A percentile compares a stretch with the other conserved stretches of the same genome.
phyloP scores from a whole-genome alignment of 352 stramenopile species.

The Pythium dissotocum region DNA sequence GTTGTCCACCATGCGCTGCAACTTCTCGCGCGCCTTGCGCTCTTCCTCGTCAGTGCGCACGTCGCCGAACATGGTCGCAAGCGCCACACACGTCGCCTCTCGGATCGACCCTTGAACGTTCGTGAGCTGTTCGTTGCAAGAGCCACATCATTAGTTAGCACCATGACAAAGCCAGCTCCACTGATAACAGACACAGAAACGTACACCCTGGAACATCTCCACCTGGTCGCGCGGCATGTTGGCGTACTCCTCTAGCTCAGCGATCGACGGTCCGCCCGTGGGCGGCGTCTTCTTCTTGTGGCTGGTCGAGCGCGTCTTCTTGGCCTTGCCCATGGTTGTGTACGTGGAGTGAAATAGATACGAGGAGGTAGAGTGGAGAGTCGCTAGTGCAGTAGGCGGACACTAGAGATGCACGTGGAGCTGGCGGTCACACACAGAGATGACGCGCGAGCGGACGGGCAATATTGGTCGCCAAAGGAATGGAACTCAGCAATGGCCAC shows the following conservation, averaged over 20 bases:
- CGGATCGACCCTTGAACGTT: constrained; percentile 80
- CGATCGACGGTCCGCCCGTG: constrained; percentile 52
- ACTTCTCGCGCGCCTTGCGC: constrained; percentile 53
- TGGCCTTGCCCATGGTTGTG: constrained; percentile 80
- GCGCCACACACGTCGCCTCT: constrained; percentile 82
- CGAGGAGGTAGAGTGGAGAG: neutral
- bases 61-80: constrained; percentile 85
- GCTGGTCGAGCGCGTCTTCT: constrained; percentile 83
- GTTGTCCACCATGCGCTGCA: constrained; percentile 76
- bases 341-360: constrained; percentile 5
- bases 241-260: constrained; percentile 57
- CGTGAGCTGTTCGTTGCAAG: constrained; percentile 40
- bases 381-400: neutral
- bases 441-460: neutral
- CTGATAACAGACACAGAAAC: neutral
- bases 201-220: constrained; percentile 68
- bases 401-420: neutral
- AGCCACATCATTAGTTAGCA: neutral
- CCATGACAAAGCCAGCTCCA: neutral
- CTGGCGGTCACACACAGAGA: constrained; percentile 1
- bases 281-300: constrained; percentile 81
- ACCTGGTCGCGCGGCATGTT: constrained; percentile 54
- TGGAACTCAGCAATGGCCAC: neutral
- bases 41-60: constrained; percentile 59
- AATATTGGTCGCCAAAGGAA: neutral